Evolutionary conservation across 2,329 filamentous ascomycete species (phyloP).

Genomic region (Phaeoacremonium minimum): DNA sequence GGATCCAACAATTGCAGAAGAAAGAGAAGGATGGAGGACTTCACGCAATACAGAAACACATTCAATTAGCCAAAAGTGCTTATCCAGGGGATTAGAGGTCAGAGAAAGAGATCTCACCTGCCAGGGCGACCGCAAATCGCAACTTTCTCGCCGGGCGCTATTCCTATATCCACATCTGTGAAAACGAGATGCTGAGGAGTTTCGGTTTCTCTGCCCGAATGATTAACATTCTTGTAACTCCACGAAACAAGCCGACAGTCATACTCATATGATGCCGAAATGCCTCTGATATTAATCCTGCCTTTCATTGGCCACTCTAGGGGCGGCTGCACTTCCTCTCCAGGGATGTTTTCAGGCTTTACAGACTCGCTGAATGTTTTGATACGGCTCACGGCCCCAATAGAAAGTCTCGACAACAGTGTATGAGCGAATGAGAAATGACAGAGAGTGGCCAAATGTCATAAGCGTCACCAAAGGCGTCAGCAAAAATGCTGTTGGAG

Average conservation of each 20-base stretch:
- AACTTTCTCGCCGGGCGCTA: slow-evolving; percentile 28
- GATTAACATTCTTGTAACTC: not conserved
- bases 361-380: slow-evolving; percentile 21
- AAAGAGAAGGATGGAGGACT: slow-evolving; percentile 35
- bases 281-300: slow-evolving; percentile 14
- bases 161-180: slow-evolving; percentile 19
- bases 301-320: slow-evolving; percentile 18
- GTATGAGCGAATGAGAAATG: slow-evolving; percentile 23
- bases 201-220: not conserved
- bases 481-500: slow-evolving; percentile 29
- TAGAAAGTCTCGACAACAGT: slow-evolving; percentile 25
- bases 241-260: too few relatives aligned
- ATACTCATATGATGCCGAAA: slow-evolving; percentile 20
- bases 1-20: slow-evolving; percentile 37
- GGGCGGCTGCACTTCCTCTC: slow-evolving; percentile 18
- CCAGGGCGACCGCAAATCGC: slow-evolving; percentile 38
- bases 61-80: slow-evolving; percentile 16
- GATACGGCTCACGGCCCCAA: slow-evolving; percentile 31
- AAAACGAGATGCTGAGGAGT: slow-evolving; percentile 14
- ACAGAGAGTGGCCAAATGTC: slow-evolving; percentile 24
- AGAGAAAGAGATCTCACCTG: too few relatives aligned
- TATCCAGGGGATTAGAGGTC: too few relatives aligned
- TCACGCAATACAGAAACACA: slow-evolving; percentile 33
- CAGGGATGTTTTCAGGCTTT: slow-evolving; percentile 17
- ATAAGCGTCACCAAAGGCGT: slow-evolving; percentile 33